Conservation (phyloP, 148 eudicot species). For the Rhododendron griersonianum region DNA sequence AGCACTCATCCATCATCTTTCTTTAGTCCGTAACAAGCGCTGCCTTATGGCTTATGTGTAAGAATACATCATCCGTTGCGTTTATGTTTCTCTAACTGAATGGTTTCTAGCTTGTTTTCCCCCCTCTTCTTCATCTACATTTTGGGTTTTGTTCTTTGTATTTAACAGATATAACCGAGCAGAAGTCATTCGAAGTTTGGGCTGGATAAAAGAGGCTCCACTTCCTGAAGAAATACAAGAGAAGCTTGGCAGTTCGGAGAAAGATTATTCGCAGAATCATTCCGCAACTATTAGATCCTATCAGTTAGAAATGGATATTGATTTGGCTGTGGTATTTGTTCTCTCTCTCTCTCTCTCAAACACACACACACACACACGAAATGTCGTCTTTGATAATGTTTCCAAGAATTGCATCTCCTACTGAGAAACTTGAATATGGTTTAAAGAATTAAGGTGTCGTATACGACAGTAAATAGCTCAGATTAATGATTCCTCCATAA, state of each 20-base stretch:
- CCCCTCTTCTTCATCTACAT: neutral
- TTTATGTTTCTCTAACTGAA: neutral
- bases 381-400: neutral
- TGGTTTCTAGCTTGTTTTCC: neutral
- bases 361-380: neutral
- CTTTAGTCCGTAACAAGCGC: conserved; percentile 87
- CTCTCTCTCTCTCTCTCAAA: conserved; percentile 10
- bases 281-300: conserved; percentile 58
- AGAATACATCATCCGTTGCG: conserved; percentile 11
- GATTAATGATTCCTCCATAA: neutral
- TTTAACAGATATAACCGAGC: conserved; percentile 67
- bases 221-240: conserved; percentile 76
- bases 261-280: conserved; percentile 70
- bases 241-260: conserved; percentile 74
- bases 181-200: conserved; percentile 60
- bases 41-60: conserved; percentile 90
- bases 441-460: neutral
- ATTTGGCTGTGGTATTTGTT: conserved; percentile 70
- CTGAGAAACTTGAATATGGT: neutral
- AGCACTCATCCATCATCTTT: conserved; percentile 83
- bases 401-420: neutral
- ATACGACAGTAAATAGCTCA: neutral
- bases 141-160: conserved; percentile 4
- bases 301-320: conserved; percentile 63
- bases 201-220: conserved; percentile 68